Conservation (phyloP, 768 basidiomycete genomes). For the Rhizopogon vinicolor region DNA sequence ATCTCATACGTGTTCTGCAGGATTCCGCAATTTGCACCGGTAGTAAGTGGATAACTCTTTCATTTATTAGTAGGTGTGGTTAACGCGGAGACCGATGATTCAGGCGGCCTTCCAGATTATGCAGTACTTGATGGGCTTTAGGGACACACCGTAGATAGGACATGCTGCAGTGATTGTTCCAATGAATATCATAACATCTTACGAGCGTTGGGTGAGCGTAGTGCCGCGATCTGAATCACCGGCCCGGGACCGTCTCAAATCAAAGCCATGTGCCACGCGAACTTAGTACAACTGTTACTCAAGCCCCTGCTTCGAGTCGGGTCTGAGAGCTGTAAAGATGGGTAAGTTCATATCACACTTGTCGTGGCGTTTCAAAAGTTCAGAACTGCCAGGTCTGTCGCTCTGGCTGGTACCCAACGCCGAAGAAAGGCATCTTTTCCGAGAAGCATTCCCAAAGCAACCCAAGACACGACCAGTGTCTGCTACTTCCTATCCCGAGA, state of each 20-base stretch:
- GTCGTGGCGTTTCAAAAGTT: neutral
- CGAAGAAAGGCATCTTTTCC: conserved; percentile 39
- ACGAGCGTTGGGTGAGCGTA: too few relatives aligned
- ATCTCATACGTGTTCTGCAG: conserved; percentile 22
- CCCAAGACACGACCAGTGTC: conserved; percentile 6
- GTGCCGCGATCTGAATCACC: too few relatives aligned
- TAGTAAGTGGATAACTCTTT: conserved; percentile 31
- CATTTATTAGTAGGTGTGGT: neutral
- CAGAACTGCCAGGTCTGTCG: conserved; percentile 40
- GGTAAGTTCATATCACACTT: neutral
- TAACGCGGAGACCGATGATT: neutral
- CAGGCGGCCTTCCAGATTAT: conserved; percentile 69
- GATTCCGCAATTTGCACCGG: conserved; percentile 64
- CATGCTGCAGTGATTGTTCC: neutral
- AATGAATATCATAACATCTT: conserved; percentile 7
- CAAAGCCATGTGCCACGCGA: neutral
- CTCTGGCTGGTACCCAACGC: conserved; percentile 67
- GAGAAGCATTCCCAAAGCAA: conserved; percentile 41
- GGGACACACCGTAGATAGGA: conserved; percentile 36
- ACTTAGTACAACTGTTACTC: too few relatives aligned
- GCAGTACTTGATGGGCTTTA: conserved; percentile 64
- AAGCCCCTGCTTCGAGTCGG: too few relatives aligned
- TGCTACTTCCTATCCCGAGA: conserved; percentile 49
- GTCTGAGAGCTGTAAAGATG: neutral
- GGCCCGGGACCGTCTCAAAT: too few relatives aligned